Evolutionary conservation across 1,284 basidiomycete species (phyloP), one percentile per base, ranked within the genome.

Genomic region (Boletus hoseneyae): DNA sequence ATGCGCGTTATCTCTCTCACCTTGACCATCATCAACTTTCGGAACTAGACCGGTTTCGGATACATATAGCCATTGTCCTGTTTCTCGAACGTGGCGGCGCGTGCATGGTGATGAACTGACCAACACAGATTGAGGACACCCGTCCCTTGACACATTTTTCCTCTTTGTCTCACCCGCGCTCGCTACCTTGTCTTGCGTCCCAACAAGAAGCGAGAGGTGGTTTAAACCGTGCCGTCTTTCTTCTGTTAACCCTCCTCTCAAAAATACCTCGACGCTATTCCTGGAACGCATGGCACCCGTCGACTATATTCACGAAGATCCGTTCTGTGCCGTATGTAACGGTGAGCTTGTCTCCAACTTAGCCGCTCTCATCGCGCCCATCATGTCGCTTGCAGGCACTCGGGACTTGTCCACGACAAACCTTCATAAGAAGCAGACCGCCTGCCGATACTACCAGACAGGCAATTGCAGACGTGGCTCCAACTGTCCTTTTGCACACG

Each of bases 11-110:
- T 66, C 57, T 45, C 50, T 58, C 34, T 42, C 48, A 52, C 44
- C 6, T 21, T 47, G 45, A 34, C 36, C 44, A 27, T 42, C 52
- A 45, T 51, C 42, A 48, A 19, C 42, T 45, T 51, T 55, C 64
- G 65, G 65, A 63, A 54, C 64, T 69, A 68, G 57, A 57, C 64
- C 66, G 64, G 67, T 66, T 68, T 69, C 67, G 64, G 67, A 67
- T 56, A 47, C 45, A 47, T 47, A 54, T 66, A 57, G 42, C 43
- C 67, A 64, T 66, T 69, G 63, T 68, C 62, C 53, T 40, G 32
- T n/a, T 52, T 62, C 52, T 55, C 48, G 48, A 54, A 40, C 50
- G 45, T 56, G 51, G 42, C 42, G 18, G 50, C 58, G 50, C 50
- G 45, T 48, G 45, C 46, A 51, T 53, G 50, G 39, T 47, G 43